phyloP scores from a whole-genome alignment of 78 protist genomes.

The Emiliania huxleyi region DNA sequence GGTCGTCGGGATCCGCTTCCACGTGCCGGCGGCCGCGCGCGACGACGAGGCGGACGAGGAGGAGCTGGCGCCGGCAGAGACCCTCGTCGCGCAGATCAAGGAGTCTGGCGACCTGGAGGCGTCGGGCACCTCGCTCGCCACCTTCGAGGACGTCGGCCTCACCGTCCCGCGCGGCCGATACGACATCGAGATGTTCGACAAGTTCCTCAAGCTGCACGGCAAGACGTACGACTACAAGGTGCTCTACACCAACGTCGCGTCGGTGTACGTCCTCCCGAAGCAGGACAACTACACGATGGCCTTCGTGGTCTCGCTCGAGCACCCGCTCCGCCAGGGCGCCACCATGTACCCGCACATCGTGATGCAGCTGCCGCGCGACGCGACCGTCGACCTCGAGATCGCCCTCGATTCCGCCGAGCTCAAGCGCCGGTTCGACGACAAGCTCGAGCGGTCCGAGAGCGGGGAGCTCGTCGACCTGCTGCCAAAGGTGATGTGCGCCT shows the following conservation, averaged over 20 bases:
- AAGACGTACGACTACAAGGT: slow-evolving; percentile 71
- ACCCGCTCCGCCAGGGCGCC: slow-evolving; percentile 68
- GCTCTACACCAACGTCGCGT: slow-evolving; percentile 43
- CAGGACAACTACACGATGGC: slow-evolving; percentile 46
- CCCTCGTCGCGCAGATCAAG: not conserved
- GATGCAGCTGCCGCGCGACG: slow-evolving; percentile 48
- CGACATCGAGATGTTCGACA: slow-evolving; percentile 63
- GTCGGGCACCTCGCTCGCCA: slow-evolving; percentile 46
- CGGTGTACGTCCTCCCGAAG: slow-evolving; percentile 44
- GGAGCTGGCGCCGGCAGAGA: not conserved
- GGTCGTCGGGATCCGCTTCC: not conserved
- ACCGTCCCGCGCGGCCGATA: slow-evolving; percentile 74
- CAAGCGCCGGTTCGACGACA: not conserved
- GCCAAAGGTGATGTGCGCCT: not conserved
- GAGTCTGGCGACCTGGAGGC: not conserved
- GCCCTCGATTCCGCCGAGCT: slow-evolving; percentile 2
- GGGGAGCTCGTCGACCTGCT: not conserved
- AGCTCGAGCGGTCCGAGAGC: slow-evolving; percentile 10
- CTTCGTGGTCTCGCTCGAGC: slow-evolving; percentile 58
- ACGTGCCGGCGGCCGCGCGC: not conserved
- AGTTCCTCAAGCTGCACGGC: slow-evolving; percentile 63
- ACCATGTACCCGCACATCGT: slow-evolving; percentile 63
- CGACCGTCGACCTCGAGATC: not conserved
- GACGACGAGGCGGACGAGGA: not conserved
- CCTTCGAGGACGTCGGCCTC: slow-evolving; percentile 42